Evolutionary conservation across 441 rosid species (phyloP).

Genomic region (Pelargonium citronellum): DNA sequence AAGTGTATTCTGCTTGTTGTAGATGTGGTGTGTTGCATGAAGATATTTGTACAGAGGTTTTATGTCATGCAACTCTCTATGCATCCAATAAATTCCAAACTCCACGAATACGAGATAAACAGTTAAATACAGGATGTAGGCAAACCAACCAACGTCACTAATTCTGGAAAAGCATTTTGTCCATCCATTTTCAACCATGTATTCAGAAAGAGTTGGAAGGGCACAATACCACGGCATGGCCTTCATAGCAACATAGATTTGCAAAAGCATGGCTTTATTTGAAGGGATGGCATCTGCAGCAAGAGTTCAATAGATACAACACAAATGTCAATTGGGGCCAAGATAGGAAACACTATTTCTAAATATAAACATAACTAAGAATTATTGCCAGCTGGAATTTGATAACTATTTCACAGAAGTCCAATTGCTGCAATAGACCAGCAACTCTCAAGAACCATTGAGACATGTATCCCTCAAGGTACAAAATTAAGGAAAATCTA

Average conservation of each 20-base stretch:
- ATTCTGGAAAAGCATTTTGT: conserved; percentile 61
- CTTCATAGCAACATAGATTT: conserved; percentile 89
- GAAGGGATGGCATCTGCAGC: conserved; percentile 80
- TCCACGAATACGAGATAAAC: conserved; percentile 64
- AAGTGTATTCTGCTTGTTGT: conserved; percentile 92
- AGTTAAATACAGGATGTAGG: conserved; percentile 38
- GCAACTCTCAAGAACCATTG: too few species aligned
- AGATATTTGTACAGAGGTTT: conserved; percentile 85
- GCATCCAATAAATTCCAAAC: conserved; percentile 95
- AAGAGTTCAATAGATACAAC: background rate
- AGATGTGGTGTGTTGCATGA: conserved; percentile 89
- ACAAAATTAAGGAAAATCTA: too few species aligned
- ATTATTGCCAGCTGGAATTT: too few species aligned
- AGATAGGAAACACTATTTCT: too few species aligned
- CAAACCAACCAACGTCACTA: conserved; percentile 57
- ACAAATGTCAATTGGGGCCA: too few species aligned
- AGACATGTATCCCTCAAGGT: too few species aligned
- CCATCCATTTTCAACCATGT: conserved; percentile 87
- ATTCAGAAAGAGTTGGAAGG: conserved; percentile 78
- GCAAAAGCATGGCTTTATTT: conserved; percentile 68
- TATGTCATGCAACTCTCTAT: conserved; percentile 87
- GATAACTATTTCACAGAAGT: too few species aligned
- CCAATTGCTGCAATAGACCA: too few species aligned
- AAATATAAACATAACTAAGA: too few species aligned
- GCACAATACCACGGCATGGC: conserved; percentile 87